These are phyloP conservation scores for Didymosphaeria variabile DNA, from an alignment of 2,329 filamentous ascomycete genomes.

Conservation along the genomic window DNA sequence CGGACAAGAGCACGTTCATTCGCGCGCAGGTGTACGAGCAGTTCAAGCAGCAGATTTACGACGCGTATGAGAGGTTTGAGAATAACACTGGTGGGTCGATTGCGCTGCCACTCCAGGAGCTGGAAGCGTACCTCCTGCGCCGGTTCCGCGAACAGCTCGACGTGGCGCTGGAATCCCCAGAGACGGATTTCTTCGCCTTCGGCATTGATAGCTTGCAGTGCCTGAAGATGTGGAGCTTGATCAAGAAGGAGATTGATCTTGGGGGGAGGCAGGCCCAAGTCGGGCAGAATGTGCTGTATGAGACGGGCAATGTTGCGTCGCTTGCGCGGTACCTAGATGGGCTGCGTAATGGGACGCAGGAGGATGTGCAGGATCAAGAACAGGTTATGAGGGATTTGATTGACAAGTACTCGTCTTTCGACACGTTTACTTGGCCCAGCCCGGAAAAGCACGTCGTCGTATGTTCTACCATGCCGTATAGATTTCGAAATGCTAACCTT, in stretches of 20 bases:
- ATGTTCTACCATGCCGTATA: slow-evolving; percentile 14
- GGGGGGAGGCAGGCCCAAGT: slow-evolving; percentile 53
- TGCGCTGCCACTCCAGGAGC: slow-evolving; percentile 38
- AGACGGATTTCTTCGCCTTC: slow-evolving; percentile 66
- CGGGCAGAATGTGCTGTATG: slow-evolving; percentile 67
- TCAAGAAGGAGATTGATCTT: slow-evolving; percentile 62
- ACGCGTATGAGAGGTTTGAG: slow-evolving; percentile 50
- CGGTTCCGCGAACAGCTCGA: slow-evolving; percentile 31
- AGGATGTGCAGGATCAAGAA: slow-evolving; percentile 47
- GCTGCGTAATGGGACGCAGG: slow-evolving; percentile 51
- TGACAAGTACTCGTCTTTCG: slow-evolving; percentile 54
- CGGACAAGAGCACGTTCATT: slow-evolving; percentile 67
- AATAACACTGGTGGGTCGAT: slow-evolving; percentile 29
- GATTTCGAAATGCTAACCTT: background rate
- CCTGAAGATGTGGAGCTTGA: slow-evolving; percentile 62
- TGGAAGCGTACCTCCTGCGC: slow-evolving; percentile 41
- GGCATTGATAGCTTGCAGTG: slow-evolving; percentile 69
- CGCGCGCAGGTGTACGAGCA: slow-evolving; percentile 60
- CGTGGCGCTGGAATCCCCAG: slow-evolving; percentile 34
- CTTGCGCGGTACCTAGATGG: slow-evolving; percentile 58
- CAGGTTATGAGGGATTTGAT: slow-evolving; percentile 59
- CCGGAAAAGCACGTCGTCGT: slow-evolving; percentile 23
- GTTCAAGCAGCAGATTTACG: slow-evolving; percentile 60
- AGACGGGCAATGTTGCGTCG: slow-evolving; percentile 60
- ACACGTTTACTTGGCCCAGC: slow-evolving; percentile 14